Evolutionary conservation across 2,329 filamentous ascomycete species (phyloP).

Genomic region (Lasiodiplodia sp.): DNA sequence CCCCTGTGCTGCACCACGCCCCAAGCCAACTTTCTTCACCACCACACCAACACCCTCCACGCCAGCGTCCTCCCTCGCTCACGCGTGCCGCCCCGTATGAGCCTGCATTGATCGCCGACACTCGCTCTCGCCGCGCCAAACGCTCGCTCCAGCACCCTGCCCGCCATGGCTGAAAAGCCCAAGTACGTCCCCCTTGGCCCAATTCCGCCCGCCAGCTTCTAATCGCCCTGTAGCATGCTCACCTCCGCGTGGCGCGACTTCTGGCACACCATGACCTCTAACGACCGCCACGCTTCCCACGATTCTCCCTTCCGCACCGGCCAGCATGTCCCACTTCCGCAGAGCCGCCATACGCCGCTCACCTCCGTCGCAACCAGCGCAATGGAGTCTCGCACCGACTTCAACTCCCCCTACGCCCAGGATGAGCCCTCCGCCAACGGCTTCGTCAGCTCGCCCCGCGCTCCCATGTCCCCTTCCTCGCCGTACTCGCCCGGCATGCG

Average conservation of each 20-base stretch:
- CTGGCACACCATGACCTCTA: constrained; percentile 85
- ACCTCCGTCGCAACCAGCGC: constrained; percentile 87
- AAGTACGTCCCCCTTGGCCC: constrained; percentile 27
- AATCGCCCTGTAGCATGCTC: constrained; percentile 32
- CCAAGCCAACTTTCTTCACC: constrained; percentile 30
- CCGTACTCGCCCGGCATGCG: constrained; percentile 92
- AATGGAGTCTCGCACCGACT: constrained; percentile 84
- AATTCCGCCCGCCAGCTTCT: constrained; percentile 11
- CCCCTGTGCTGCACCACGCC: constrained; percentile 29
- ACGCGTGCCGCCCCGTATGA: constrained; percentile 11
- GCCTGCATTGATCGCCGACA: constrained; percentile 24
- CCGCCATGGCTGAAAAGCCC: constrained; percentile 20
- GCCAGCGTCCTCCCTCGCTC: constrained; percentile 10
- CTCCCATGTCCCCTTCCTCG: constrained; percentile 66
- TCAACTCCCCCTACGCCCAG: constrained; percentile 79
- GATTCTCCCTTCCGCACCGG: constrained; percentile 93
- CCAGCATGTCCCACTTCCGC: constrained; percentile 85
- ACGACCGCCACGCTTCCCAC: constrained; percentile 85
- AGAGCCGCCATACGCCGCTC: constrained; percentile 80
- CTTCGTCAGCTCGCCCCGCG: constrained; percentile 65
- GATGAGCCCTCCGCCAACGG: constrained; percentile 68
- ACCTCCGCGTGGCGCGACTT: constrained; percentile 77
- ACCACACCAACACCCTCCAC: constrained; percentile 13
- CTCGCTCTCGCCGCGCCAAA: constrained; percentile 10
- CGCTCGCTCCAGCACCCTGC: constrained; percentile 16